phyloP scores from a whole-genome alignment of 2,329 filamentous ascomycete species.

The Aureobasidium namibiae region DNA sequence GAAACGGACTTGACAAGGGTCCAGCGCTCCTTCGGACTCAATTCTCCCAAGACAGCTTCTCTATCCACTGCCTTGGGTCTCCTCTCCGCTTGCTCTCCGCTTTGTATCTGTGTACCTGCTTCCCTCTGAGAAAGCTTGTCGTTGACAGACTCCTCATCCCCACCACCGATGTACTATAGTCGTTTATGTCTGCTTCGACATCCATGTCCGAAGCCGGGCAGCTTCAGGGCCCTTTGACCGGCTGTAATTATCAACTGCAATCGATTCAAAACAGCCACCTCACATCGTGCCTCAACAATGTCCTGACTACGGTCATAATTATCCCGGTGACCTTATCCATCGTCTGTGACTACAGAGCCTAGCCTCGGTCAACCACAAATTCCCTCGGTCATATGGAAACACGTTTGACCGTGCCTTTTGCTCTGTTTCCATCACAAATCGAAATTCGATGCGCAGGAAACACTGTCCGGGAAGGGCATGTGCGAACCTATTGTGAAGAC shows the following conservation, averaged over 20 bases:
- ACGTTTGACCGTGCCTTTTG: not conserved
- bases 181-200: constrained; percentile 47
- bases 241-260: constrained; percentile 30
- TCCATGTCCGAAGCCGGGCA: constrained; percentile 69
- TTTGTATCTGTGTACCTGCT: not conserved
- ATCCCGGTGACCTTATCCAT: not conserved
- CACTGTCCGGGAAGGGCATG: not conserved
- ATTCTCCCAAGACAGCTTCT: not conserved
- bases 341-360: not conserved
- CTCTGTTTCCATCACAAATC: not conserved
- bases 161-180: constrained; percentile 82
- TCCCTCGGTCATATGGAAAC: constrained; percentile 1
- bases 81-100: not conserved
- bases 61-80: not conserved
- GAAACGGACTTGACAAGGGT: not conserved
- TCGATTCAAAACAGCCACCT: not conserved
- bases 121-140: constrained; percentile 31
- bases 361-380: not conserved
- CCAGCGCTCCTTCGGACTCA: not conserved
- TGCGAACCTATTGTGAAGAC: not conserved
- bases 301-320: not conserved
- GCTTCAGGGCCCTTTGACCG: constrained; percentile 63
- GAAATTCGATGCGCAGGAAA: not conserved
- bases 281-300: not conserved
- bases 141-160: constrained; percentile 61